A percentile compares a stretch with the other conserved stretches of the same genome.
Conservation (phyloP, 2,329 filamentous ascomycete species). For the Arthrobotrys pseudoclavata region DNA sequence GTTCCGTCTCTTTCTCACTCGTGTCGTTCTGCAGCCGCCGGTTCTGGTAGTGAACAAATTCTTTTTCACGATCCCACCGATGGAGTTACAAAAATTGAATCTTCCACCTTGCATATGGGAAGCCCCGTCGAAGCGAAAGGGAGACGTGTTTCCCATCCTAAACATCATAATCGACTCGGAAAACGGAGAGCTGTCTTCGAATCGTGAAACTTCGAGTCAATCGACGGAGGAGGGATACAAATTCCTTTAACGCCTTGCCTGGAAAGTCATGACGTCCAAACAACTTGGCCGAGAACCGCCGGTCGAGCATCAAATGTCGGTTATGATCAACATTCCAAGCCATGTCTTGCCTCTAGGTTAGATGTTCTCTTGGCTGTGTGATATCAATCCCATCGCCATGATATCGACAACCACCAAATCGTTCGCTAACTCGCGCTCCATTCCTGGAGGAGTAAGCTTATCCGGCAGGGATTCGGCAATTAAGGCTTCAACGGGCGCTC, state of each 20-base stretch:
- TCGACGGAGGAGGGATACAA: slow-evolving; percentile 17
- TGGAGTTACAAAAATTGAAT: slow-evolving; percentile 28
- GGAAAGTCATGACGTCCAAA: slow-evolving; percentile 39
- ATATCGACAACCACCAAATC: slow-evolving; percentile 12
- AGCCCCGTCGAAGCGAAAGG: slow-evolving; percentile 28
- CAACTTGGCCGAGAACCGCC: slow-evolving; percentile 26
- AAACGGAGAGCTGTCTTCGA: slow-evolving; percentile 22
- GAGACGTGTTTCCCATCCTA: neutral
- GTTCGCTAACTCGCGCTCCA: slow-evolving; percentile 28
- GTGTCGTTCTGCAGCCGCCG: slow-evolving; percentile 26
- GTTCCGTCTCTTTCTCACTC: slow-evolving; percentile 38
- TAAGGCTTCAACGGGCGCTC: slow-evolving; percentile 57
- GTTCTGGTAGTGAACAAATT: slow-evolving; percentile 42
- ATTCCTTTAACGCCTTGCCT: slow-evolving; percentile 26
- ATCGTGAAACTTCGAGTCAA: slow-evolving; percentile 39
- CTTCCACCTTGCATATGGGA: slow-evolving; percentile 18
- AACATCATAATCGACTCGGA: slow-evolving; percentile 8
- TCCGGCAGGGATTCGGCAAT: slow-evolving; percentile 54
- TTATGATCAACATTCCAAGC: slow-evolving; percentile 33
- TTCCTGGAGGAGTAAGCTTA: slow-evolving; percentile 53
- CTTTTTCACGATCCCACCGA: slow-evolving; percentile 31
- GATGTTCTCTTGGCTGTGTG: slow-evolving; percentile 8
- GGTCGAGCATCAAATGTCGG: slow-evolving; percentile 1
- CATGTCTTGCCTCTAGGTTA: slow-evolving; percentile 28
- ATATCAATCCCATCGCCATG: slow-evolving; percentile 16